Conservation (phyloP, 2,329 filamentous ascomycete genomes). For the Boeremia lycopersici region DNA sequence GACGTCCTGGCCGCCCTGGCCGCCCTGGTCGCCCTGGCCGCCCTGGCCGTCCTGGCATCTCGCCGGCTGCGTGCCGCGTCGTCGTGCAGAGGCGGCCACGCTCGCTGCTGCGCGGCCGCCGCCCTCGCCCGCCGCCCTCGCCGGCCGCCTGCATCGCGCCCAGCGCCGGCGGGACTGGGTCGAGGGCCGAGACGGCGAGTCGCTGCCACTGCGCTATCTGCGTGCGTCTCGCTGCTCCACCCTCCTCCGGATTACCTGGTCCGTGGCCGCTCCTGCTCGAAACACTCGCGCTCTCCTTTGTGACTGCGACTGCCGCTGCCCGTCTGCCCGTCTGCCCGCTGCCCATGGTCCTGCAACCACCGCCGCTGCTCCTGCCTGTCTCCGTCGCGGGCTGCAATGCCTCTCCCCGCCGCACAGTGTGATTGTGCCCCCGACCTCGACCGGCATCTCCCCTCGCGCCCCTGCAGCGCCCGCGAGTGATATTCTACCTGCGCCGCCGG, state of each 20-base stretch:
- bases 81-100: neutral
- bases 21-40: too few relatives aligned
- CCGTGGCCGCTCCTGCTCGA: slow-evolving; percentile 15
- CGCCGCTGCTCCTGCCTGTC: slow-evolving; percentile 36
- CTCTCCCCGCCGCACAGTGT: slow-evolving; percentile 14
- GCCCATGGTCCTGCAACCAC: slow-evolving; percentile 47
- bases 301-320: slow-evolving; percentile 3
- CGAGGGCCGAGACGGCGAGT: neutral
- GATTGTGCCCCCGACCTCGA: slow-evolving; percentile 7
- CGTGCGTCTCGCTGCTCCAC: slow-evolving; percentile 6
- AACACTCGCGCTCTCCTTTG: slow-evolving; percentile 13
- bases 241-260: slow-evolving; percentile 7
- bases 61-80: too few relatives aligned
- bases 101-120: neutral
- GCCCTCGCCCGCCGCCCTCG: neutral
- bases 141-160: neutral
- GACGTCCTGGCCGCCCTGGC: neutral
- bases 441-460: neutral
- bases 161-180: neutral
- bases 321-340: too few relatives aligned
- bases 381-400: slow-evolving; percentile 44
- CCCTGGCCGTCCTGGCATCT: too few relatives aligned
- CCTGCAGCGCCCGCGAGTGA: slow-evolving; percentile 7
- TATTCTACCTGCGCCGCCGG: neutral
- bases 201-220: neutral